phyloP scores from a whole-genome alignment of 352 stramenopile genomes.

The Phytophthora pistaciae region DNA sequence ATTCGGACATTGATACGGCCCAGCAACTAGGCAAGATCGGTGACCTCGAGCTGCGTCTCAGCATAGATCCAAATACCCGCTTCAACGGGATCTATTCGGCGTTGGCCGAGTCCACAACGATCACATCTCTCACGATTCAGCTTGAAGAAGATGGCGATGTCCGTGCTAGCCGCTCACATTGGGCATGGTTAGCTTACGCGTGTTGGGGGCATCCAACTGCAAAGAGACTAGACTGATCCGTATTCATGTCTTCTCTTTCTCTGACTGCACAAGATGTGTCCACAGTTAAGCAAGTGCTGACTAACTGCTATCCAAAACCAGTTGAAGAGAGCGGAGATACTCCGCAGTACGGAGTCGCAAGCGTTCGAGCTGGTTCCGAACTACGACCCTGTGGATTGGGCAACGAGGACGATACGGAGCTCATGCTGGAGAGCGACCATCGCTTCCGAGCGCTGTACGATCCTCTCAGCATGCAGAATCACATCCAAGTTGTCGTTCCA shows the following conservation, averaged over 20 bases:
- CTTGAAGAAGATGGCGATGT: constrained; percentile 10
- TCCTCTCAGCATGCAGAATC: not conserved
- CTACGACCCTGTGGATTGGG: not conserved
- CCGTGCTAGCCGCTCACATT: not conserved
- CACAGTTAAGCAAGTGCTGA: not conserved
- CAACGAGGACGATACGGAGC: not conserved
- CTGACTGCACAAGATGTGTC: not conserved
- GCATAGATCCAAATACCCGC: too few relatives aligned
- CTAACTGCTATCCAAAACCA: not conserved
- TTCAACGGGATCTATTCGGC: too few relatives aligned
- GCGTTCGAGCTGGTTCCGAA: not conserved
- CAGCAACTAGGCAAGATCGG: too few relatives aligned
- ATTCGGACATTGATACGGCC: too few relatives aligned
- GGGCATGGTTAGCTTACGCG: constrained; percentile 22
- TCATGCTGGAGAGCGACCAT: not conserved
- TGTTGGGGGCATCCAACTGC: constrained; percentile 13
- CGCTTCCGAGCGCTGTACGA: constrained; percentile 7
- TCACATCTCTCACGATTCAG: too few relatives aligned
- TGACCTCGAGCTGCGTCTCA: too few relatives aligned
- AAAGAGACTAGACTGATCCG: not conserved
- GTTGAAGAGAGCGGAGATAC: not conserved
- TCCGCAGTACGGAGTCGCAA: not conserved
- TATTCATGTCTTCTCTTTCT: not conserved
- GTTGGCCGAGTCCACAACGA: too few relatives aligned
- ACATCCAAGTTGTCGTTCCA: constrained; percentile 5